phyloP scores from a whole-genome alignment of 2,329 filamentous ascomycete genomes.

The Stromatinia cepivora region DNA sequence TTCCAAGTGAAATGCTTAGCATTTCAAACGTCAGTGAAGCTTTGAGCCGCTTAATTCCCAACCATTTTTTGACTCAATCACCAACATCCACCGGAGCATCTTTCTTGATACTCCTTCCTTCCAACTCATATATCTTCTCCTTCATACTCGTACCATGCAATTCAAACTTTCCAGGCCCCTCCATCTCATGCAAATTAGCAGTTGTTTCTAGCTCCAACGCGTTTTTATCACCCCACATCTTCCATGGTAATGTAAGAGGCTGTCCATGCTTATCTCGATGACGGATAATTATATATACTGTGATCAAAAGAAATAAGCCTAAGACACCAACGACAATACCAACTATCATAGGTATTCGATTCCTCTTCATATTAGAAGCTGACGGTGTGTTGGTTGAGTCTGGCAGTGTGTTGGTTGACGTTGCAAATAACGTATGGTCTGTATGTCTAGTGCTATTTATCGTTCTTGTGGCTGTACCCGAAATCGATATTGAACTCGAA shows the following conservation, averaged over 20 bases:
- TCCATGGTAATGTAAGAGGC: neutral
- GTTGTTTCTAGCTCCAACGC: conserved; percentile 9
- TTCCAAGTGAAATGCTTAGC: neutral
- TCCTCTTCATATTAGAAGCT: neutral
- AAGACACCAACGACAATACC: neutral
- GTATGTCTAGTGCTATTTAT: neutral
- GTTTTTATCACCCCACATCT: neutral
- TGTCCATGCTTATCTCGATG: neutral
- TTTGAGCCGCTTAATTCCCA: neutral
- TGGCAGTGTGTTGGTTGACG: neutral
- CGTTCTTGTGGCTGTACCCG: neutral
- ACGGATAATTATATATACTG: neutral
- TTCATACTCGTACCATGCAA: conserved; percentile 9
- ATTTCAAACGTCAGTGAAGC: neutral
- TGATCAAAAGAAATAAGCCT: neutral
- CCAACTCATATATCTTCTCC: neutral
- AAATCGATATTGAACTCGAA: neutral
- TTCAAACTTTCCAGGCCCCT: conserved; percentile 17
- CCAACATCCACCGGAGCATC: neutral
- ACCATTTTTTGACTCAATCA: neutral
- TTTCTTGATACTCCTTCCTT: conserved; percentile 1
- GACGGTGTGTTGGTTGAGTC: neutral
- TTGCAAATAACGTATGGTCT: neutral
- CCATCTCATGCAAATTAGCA: conserved; percentile 15
- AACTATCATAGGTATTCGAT: conserved; percentile 1